Conservation (phyloP, 345 rosid species). For the Syzygium grande region DNA sequence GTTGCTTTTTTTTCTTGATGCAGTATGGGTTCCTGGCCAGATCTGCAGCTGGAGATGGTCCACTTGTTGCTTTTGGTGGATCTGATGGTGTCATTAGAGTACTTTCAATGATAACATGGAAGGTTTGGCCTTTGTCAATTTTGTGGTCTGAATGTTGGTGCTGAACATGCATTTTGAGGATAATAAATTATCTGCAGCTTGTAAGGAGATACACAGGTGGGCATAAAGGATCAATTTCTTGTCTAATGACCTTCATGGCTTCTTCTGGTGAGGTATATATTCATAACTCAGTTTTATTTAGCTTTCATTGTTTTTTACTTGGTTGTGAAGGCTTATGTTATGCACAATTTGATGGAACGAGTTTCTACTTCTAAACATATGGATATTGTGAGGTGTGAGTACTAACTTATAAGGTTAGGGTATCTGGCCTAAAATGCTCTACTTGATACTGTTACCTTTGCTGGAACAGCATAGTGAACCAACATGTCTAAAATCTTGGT, state of each 20-base stretch:
- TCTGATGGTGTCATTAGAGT: slow-evolving; percentile 98
- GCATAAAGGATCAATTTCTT: slow-evolving; percentile 89
- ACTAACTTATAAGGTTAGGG: background rate
- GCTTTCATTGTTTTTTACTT: background rate
- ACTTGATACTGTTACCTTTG: background rate
- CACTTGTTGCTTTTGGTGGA: slow-evolving; percentile 97
- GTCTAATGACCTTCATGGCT: slow-evolving; percentile 98
- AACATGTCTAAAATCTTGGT: background rate
- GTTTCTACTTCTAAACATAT: background rate
- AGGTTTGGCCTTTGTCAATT: slow-evolving; percentile 40
- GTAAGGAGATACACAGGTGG: slow-evolving; percentile 95
- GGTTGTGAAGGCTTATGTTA: background rate
- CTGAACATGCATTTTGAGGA: background rate
- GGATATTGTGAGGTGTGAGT: background rate
- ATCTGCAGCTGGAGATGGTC: slow-evolving; percentile 81
- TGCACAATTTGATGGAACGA: background rate
- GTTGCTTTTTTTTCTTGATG: slow-evolving; percentile 3
- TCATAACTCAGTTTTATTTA: background rate
- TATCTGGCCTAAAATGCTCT: background rate
- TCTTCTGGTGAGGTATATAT: slow-evolving; percentile 86
- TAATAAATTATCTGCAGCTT: slow-evolving; percentile 45
- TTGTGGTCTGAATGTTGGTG: background rate
- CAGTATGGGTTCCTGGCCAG: slow-evolving; percentile 93
- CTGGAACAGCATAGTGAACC: background rate
- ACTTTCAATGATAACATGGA: slow-evolving; percentile 99